A percentile compares a stretch with the other conserved stretches of the same genome.
Evolutionary conservation across 2,329 filamentous ascomycete species (phyloP).

Genomic region (Fusarium longipes): DNA sequence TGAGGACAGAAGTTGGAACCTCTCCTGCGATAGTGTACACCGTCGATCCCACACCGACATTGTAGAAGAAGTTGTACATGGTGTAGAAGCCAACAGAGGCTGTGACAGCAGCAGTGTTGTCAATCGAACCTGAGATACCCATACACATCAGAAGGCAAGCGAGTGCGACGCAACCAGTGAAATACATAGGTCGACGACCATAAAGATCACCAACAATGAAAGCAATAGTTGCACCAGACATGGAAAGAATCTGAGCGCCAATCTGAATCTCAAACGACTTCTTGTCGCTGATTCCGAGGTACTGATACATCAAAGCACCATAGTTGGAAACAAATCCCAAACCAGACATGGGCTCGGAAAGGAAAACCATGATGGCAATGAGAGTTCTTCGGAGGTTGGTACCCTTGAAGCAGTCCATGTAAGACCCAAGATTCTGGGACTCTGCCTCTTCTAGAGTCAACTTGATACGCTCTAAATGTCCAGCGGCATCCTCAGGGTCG

Average conservation of each 20-base stretch:
- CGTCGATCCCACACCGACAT: conserved; percentile 55
- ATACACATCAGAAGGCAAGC: conserved; percentile 44
- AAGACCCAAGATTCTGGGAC: conserved; percentile 49
- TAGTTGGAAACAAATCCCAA: conserved; percentile 59
- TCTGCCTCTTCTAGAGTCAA: conserved; percentile 59
- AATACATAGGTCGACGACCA: conserved; percentile 47
- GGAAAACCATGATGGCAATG: conserved; percentile 56
- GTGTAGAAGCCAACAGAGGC: conserved; percentile 52
- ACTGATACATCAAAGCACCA: conserved; percentile 51
- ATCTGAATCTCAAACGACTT: conserved; percentile 48
- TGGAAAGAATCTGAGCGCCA: conserved; percentile 47
- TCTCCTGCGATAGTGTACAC: conserved; percentile 58
- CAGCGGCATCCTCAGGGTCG: conserved; percentile 54
- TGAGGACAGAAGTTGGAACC: conserved; percentile 56
- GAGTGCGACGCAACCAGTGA: conserved; percentile 42
- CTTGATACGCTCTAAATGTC: conserved; percentile 58
- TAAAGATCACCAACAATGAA: conserved; percentile 45
- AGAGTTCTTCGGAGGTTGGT: conserved; percentile 56
- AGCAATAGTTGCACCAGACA: conserved; percentile 45
- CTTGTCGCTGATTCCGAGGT: conserved; percentile 42
- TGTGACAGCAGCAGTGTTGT: conserved; percentile 40
- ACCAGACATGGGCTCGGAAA: conserved; percentile 59
- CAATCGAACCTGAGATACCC: conserved; percentile 44
- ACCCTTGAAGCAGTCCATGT: conserved; percentile 58
- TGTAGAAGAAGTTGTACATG: conserved; percentile 56